A percentile compares a stretch with the other conserved stretches of the same genome.
phyloP scores from a whole-genome alignment of 306 rosid species.

The Vigna nakashimae region DNA sequence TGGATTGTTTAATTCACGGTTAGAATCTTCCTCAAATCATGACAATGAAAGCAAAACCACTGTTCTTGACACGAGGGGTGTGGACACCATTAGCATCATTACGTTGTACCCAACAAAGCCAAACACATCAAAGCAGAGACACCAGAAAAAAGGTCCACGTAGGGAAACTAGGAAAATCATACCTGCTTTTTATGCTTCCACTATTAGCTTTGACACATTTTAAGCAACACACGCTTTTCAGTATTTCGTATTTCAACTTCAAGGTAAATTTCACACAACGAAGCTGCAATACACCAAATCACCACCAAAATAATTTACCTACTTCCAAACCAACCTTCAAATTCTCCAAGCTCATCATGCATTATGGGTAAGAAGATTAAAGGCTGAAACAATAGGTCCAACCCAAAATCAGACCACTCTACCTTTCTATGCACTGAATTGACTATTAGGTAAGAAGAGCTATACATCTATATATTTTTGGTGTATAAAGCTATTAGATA shows the following conservation, averaged over 20 bases:
- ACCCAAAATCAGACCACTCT: slow-evolving; percentile 4
- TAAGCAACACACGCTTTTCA: slow-evolving; percentile 18
- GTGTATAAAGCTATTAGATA: slow-evolving; percentile 41
- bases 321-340: not conserved
- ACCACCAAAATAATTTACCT: slow-evolving; percentile 27
- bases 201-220: slow-evolving; percentile 23
- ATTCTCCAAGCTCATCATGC: not conserved
- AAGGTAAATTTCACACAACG: slow-evolving; percentile 30
- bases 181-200: slow-evolving; percentile 42
- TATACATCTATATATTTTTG: slow-evolving; percentile 46
- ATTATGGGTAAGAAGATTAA: slow-evolving; percentile 31
- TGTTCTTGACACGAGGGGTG: slow-evolving; percentile 52
- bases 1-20: slow-evolving; percentile 34
- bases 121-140: slow-evolving; percentile 39
- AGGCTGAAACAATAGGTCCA: not conserved
- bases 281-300: not conserved
- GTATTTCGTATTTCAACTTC: slow-evolving; percentile 33
- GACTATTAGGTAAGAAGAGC: slow-evolving; percentile 37
- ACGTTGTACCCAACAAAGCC: slow-evolving; percentile 51
- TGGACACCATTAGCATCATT: slow-evolving; percentile 46
- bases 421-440: slow-evolving; percentile 47
- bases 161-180: slow-evolving; percentile 30
- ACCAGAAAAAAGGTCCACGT: slow-evolving; percentile 18
- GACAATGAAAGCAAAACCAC: slow-evolving; percentile 41
- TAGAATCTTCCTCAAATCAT: slow-evolving; percentile 32